These are phyloP conservation scores for Bretziella fagacearum DNA, from an alignment of 2,329 filamentous ascomycete species.

Conservation along the genomic window DNA sequence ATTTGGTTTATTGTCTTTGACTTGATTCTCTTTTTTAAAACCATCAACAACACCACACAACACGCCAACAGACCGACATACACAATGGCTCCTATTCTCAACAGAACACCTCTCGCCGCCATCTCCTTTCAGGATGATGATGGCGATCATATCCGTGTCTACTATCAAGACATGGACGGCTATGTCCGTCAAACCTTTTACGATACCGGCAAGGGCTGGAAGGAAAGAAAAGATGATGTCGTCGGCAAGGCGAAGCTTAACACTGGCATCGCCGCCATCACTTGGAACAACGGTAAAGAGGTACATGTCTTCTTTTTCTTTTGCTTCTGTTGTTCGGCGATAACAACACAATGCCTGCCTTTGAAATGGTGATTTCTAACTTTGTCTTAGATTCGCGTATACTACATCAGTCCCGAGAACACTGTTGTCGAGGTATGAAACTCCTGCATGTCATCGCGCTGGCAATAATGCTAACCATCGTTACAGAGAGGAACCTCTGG, in stretches of 20 bases:
- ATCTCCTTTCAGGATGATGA: conserved; percentile 14
- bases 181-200: conserved; percentile 14
- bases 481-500: conserved; percentile 11
- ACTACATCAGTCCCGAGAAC: conserved; percentile 13
- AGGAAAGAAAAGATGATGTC: conserved; percentile 11
- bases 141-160: conserved; percentile 14
- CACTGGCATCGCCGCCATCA: conserved; percentile 14
- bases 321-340: too few species aligned
- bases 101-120: conserved; percentile 12
- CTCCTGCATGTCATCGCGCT: background rate
- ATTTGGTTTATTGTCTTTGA: too few species aligned
- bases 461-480: background rate
- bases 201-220: conserved; percentile 15
- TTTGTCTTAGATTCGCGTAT: conserved; percentile 11
- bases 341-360: background rate
- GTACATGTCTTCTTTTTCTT: background rate
- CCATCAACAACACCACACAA: too few species aligned
- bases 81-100: conserved; percentile 13
- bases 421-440: conserved; percentile 11
- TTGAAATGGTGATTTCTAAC: background rate
- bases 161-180: conserved; percentile 15
- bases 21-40: too few species aligned
- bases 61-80: background rate
- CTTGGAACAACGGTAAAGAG: conserved; percentile 15
- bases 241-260: conserved; percentile 14